Base-by-base conservation (phyloP, 306 rosid species). In the Cicer cuneatum region DNA sequence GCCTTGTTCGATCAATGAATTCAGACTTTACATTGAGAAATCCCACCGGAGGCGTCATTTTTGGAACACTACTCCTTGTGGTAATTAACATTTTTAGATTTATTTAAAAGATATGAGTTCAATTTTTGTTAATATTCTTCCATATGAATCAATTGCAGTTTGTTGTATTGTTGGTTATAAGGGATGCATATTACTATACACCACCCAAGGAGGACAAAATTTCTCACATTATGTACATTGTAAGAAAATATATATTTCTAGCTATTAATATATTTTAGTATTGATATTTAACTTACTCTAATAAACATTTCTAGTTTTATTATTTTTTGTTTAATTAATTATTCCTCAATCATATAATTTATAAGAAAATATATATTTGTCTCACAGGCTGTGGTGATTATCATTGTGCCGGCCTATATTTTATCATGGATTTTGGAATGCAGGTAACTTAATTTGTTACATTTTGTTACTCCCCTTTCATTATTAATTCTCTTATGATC, bases 141-240 rank as follows among this genome's bases (percentile, higher is more conserved):
- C 59, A 15, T 11, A 8, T 57, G 40, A 29, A 57, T 57, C 21
- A 7, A 15, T n/a, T 45, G 72, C 73, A 78, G 82, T 43, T 78
- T 35, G 1, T 78, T 7, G 66, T 45, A 0, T 8, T 45, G 10
- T 5, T 71, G 37, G 10, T 71, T 15, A 16, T 78, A 37, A 71
- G 70, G 66, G 82, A 78, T 65, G 73, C 61, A 5, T 62, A 29
- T 16, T 1, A 41, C 19, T 33, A n/a, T 43, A 8, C 21, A 1
- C 78, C 82, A 52, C 60, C 78, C 8, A 52, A 54, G 60, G 78
- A 78, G 33, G 82, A 78, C 5, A 16, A 11, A 6, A 0, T 43
- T 13, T 3, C 41, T 4, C 61, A 7, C 14, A 7, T 49, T 13
- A 2, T 71, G 12, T 71, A 41, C 11, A 42, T 56, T 4, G 82